Base-by-base conservation (phyloP, 768 basidiomycete genomes). In the Lactifluus pinguis region DNA sequence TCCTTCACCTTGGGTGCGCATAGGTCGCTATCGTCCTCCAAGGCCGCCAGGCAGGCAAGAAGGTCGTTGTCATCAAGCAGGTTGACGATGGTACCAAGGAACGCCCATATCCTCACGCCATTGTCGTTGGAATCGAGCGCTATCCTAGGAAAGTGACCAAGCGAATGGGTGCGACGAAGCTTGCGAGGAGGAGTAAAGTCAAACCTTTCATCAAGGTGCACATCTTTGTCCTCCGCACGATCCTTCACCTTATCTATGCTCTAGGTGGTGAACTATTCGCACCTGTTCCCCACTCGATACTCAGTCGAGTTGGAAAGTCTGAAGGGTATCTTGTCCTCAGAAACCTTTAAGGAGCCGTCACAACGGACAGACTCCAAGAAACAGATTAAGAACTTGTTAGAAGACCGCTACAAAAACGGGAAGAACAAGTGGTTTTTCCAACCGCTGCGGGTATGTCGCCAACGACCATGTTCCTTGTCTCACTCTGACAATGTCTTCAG, bases 361-460 rank as follows among this genome's bases (percentile, higher is more conserved):
- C 91, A 95, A 74, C 86, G 95, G 66, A 92, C 94, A 78, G 85
- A 94, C 67, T 83, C 92, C 51, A 97, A 95, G 80, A 98, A 98
- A 83, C 85, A 79, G 67, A 84, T 98, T 75, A 98, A 97, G 85
- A 97, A 95, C 78, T 73, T 91, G 73, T 76, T 99, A 56, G 97
- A 98, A 84, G 95, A 98, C 71, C 82, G 95, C 61, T 97, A 98
- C 84, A 80, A 80, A 52, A 76, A 79, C 54, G 97, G 97, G 62
- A 95, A 95, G 85, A 98, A 97, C 85, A 86, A 86, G 76, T 98
- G 95, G 95, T 98, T 95, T 83, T 95, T 94, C 86, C 81, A 84
- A 65, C 73, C 87, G 57, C 84, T 93, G 66, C 84, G 85, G 72
- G 91, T 92, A 66, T 62, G 79, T 73, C 79, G 73, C 38, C 13